These are phyloP conservation scores for Fremontodendron californicum DNA, from an alignment of 345 rosid genomes.

Conservation along the genomic window DNA sequence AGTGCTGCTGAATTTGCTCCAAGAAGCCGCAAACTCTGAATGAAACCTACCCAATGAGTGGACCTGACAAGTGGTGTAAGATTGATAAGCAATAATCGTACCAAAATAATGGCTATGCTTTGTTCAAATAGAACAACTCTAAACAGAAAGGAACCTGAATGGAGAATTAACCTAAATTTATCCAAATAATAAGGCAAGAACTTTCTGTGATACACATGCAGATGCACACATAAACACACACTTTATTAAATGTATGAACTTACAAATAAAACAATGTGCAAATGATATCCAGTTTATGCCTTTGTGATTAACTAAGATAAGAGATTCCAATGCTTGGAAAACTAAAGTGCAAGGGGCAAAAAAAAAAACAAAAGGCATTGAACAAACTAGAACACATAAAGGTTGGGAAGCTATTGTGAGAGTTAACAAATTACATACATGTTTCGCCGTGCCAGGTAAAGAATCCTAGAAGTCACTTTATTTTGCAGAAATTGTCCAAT, in stretches of 20 bases:
- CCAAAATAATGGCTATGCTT: background rate
- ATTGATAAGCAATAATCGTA: slow-evolving; percentile 11
- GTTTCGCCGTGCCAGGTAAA: slow-evolving; percentile 61
- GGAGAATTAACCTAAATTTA: background rate
- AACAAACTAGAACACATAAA: slow-evolving; percentile 9
- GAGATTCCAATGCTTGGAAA: slow-evolving; percentile 4
- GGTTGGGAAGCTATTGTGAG: background rate
- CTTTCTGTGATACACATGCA: background rate
- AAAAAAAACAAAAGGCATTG: background rate
- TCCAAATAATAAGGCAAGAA: slow-evolving; percentile 3
- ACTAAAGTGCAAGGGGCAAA: slow-evolving; percentile 9
- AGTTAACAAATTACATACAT: slow-evolving; percentile 46
- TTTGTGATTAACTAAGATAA: slow-evolving; percentile 2
- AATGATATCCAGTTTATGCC: background rate
- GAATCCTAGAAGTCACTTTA: slow-evolving; percentile 66
- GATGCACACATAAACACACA: background rate
- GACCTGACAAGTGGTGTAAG: slow-evolving; percentile 36
- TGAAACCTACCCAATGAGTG: slow-evolving; percentile 66
- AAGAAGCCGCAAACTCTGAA: slow-evolving; percentile 54
- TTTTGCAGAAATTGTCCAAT: slow-evolving; percentile 62
- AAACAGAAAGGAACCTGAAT: background rate
- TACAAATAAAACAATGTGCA: background rate
- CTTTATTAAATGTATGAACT: background rate
- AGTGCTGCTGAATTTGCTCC: slow-evolving; percentile 52
- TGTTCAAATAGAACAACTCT: background rate